Evolutionary conservation across 257 asterid species (phyloP).

Genomic region (Fraxinus cuspidata): DNA sequence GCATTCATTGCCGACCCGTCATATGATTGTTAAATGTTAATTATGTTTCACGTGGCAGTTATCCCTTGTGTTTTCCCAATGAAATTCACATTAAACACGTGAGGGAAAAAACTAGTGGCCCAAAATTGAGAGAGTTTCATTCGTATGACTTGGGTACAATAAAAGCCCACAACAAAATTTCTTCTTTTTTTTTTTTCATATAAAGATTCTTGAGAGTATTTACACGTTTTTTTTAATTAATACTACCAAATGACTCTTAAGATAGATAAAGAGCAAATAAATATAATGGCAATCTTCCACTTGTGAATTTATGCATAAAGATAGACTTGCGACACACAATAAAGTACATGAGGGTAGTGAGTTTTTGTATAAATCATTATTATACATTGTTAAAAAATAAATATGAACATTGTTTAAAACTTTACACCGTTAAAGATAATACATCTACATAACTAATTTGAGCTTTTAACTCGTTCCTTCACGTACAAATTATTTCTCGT

Average conservation of each 20-base stretch:
- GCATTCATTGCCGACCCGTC: slow-evolving; percentile 41
- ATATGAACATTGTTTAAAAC: too few species aligned
- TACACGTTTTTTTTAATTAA: neutral
- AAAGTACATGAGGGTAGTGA: too few species aligned
- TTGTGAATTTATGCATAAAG: neutral
- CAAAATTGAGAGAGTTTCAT: neutral
- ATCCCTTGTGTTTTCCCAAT: slow-evolving; percentile 19
- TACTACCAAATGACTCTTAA: neutral
- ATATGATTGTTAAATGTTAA: slow-evolving; percentile 38
- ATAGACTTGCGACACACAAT: too few species aligned
- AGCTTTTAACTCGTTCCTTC: too few species aligned
- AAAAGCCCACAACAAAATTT: slow-evolving; percentile 27
- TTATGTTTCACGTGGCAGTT: slow-evolving; percentile 41
- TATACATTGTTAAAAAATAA: too few species aligned
- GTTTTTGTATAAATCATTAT: too few species aligned
- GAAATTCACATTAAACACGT: slow-evolving; percentile 38
- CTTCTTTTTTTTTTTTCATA: neutral
- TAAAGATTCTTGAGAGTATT: neutral
- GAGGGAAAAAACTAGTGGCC: slow-evolving; percentile 28
- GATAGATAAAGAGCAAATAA: neutral
- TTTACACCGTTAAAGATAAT: too few species aligned
- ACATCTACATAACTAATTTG: too few species aligned
- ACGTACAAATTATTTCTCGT: too few species aligned
- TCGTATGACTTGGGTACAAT: too few species aligned
- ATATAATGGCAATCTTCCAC: neutral